Conservation (phyloP, 2,329 filamentous ascomycete species). For the Fusarium zealandicum region DNA sequence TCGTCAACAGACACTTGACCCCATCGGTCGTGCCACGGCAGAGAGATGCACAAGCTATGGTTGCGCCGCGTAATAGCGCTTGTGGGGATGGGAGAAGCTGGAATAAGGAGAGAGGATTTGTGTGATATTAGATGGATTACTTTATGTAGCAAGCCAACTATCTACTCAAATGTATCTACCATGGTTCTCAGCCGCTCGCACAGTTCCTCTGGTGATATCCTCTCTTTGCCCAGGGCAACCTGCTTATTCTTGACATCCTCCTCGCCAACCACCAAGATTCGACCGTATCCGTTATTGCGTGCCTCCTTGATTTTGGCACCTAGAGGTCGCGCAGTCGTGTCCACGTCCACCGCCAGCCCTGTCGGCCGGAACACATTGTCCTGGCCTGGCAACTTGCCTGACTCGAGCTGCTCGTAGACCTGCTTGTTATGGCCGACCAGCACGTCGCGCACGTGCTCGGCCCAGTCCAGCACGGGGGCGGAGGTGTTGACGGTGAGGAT, state of each 20-base stretch:
- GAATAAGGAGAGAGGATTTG: conserved; percentile 11
- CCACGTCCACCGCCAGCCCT: conserved; percentile 72
- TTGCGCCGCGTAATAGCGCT: conserved; percentile 9
- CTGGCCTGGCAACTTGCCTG: conserved; percentile 41
- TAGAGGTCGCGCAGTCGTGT: conserved; percentile 67
- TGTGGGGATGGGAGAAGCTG: conserved; percentile 4
- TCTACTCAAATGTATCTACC: conserved; percentile 57
- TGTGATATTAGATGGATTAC: conserved; percentile 11
- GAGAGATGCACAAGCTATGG: conserved; percentile 4
- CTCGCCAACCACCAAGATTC: conserved; percentile 76
- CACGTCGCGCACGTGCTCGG: conserved; percentile 55
- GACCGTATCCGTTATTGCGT: conserved; percentile 73
- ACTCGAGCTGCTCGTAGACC: conserved; percentile 46
- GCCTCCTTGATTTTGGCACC: conserved; percentile 76
- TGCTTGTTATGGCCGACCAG: conserved; percentile 56
- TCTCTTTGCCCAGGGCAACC: conserved; percentile 55
- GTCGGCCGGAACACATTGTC: conserved; percentile 63
- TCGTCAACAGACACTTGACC: not conserved
- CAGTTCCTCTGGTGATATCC: conserved; percentile 55
- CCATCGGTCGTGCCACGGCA: conserved; percentile 3
- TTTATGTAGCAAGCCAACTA: conserved; percentile 7
- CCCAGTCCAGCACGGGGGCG: conserved; percentile 59
- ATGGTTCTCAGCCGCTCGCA: conserved; percentile 54
- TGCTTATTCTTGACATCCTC: conserved; percentile 65
- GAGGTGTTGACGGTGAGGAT: conserved; percentile 76